A percentile compares a stretch with the other conserved stretches of the same genome.
Evolutionary conservation across 495 filamentous ascomycete species (phyloP).

Genomic region (Hypomontagnella submonticulosa): DNA sequence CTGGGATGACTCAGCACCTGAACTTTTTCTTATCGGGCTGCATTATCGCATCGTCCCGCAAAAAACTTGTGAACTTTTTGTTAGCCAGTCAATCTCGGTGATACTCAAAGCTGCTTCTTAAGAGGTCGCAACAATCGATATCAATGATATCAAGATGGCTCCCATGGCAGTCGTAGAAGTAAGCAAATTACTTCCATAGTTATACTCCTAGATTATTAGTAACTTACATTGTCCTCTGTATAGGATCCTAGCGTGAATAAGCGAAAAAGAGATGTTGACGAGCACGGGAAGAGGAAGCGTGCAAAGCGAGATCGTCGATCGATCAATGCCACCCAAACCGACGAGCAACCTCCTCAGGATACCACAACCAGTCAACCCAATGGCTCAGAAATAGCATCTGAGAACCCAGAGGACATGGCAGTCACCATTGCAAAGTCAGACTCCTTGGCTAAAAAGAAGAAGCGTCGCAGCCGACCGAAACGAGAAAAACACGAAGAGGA

Average conservation of each 20-base stretch:
- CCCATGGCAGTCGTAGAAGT: conserved; percentile 33
- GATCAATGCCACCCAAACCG: conserved; percentile 2
- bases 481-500: conserved; percentile 10
- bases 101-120: conserved; percentile 10
- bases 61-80: conserved; percentile 42
- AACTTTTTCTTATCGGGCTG: conserved; percentile 36
- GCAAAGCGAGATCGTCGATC: conserved; percentile 20
- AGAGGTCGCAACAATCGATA: conserved; percentile 4
- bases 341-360: conserved; percentile 22
- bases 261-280: conserved; percentile 41
- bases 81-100: conserved; percentile 11
- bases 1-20: not conserved
- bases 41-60: conserved; percentile 44
- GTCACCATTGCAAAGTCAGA: conserved; percentile 8
- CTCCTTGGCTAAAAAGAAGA: conserved; percentile 15
- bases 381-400: not conserved
- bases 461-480: conserved; percentile 20
- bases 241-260: conserved; percentile 34
- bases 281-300: conserved; percentile 41
- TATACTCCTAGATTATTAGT: not conserved
- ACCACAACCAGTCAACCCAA: not conserved
- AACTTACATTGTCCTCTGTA: conserved; percentile 4
- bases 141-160: conserved; percentile 37
- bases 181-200: not conserved
- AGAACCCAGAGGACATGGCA: not conserved